These are phyloP conservation scores for Penicillium samsonianum DNA, from an alignment of 495 filamentous ascomycete species.

Conservation along the genomic window DNA sequence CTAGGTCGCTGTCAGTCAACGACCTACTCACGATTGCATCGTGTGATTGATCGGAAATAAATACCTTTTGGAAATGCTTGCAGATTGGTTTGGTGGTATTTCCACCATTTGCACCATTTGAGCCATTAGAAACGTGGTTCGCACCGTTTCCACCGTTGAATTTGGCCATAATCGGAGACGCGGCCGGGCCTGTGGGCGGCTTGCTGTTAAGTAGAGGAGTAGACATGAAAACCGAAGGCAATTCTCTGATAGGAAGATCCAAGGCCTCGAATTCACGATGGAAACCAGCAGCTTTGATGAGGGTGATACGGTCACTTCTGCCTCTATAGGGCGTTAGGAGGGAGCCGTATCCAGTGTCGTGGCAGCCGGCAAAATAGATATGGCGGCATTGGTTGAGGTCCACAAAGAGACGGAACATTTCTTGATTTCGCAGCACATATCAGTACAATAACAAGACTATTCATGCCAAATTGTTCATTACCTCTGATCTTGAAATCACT, in stretches of 20 bases:
- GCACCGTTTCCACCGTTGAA: constrained; percentile 14
- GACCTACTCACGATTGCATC: background rate
- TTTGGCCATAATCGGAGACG: constrained; percentile 12
- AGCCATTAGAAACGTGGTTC: background rate
- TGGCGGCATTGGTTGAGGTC: constrained; percentile 66
- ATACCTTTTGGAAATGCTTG: constrained; percentile 45
- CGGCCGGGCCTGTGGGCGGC: constrained; percentile 12
- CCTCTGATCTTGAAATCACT: constrained; percentile 61
- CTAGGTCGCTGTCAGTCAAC: constrained; percentile 20
- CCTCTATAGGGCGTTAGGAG: constrained; percentile 54
- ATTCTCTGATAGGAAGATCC: constrained; percentile 43
- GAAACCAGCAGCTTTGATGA: constrained; percentile 48
- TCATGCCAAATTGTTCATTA: constrained; percentile 22
- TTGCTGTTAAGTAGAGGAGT: constrained; percentile 29
- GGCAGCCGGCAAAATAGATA: constrained; percentile 65
- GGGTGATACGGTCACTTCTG: constrained; percentile 50
- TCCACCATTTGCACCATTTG: background rate
- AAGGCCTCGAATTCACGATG: constrained; percentile 39
- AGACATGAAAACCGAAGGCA: constrained; percentile 48
- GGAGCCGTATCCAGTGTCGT: constrained; percentile 60
- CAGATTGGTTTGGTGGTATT: constrained; percentile 31
- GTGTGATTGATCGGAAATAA: background rate
- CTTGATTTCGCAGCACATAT: constrained; percentile 30
- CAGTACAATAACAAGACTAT: background rate
- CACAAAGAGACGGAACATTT: constrained; percentile 57